phyloP scores from a whole-genome alignment of 1,139 yeast genomes.

The Geotrichum restrictum region DNA sequence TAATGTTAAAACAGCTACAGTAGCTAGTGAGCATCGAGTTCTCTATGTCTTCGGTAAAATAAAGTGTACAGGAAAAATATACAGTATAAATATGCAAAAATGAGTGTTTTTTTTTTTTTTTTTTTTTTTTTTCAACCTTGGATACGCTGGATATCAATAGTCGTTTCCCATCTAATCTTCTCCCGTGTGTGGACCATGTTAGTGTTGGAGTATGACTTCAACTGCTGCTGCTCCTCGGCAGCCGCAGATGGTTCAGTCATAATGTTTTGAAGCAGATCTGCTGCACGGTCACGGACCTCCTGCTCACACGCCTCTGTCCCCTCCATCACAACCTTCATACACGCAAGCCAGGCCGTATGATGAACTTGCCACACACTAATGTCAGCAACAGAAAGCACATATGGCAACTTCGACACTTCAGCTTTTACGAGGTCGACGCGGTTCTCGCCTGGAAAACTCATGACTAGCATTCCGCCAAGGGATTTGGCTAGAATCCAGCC shows the following conservation, averaged over 20 bases:
- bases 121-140: no score
- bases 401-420: constrained; percentile 29
- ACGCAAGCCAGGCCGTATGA: constrained; percentile 43
- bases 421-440: constrained; percentile 32
- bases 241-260: constrained; percentile 2
- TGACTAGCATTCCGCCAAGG: constrained; percentile 44
- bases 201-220: constrained; percentile 34
- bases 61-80: no score
- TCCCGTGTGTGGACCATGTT: constrained; percentile 5
- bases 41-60: no score
- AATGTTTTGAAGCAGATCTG: background rate
- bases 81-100: no score
- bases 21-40: no score
- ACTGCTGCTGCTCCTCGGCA: no score
- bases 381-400: constrained; percentile 35
- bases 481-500: constrained; percentile 44
- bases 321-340: constrained; percentile 36
- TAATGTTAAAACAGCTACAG: no score
- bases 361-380: constrained; percentile 45
- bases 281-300: constrained; percentile 1
- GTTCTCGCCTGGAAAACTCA: constrained; percentile 44
- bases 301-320: constrained; percentile 27
- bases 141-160: constrained; percentile 35
- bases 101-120: no score
- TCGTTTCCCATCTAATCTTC: constrained; percentile 39